Percentiles rank a stretch among this genome's conserved stretches.
Evolutionary conservation across 768 basidiomycete genomes (phyloP).

Genomic region (Tephrocybe sp.): DNA sequence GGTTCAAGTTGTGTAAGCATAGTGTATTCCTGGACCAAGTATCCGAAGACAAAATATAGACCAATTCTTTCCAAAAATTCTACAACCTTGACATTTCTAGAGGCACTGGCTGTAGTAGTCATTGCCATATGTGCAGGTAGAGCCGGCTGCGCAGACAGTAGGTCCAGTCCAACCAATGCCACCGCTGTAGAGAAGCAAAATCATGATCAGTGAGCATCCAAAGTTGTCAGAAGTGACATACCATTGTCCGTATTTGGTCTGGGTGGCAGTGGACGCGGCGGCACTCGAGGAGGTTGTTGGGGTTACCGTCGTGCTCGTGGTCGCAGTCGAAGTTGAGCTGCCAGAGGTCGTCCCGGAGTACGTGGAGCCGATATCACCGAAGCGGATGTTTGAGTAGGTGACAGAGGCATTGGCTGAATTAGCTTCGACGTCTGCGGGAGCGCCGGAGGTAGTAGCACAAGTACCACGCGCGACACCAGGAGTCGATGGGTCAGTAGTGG

Average conservation of each 20-base stretch:
- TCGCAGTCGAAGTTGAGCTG: neutral
- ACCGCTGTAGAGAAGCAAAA: neutral
- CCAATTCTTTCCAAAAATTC: no score
- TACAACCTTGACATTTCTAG: no score
- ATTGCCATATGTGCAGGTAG: neutral
- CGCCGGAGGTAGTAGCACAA: no score
- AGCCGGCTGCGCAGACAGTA: neutral
- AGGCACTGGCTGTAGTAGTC: neutral
- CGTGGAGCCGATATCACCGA: neutral
- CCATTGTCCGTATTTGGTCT: neutral
- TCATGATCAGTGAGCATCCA: neutral
- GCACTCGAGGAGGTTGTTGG: neutral
- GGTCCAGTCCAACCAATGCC: neutral
- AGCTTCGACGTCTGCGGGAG: conserved; percentile 32
- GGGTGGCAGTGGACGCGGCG: neutral
- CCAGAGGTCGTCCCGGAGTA: neutral
- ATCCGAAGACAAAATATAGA: no score
- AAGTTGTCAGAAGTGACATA: neutral
- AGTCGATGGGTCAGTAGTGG: conserved; percentile 29
- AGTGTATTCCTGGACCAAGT: no score
- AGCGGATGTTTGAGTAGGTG: neutral
- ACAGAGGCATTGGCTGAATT: conserved; percentile 18
- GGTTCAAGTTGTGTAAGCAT: no score
- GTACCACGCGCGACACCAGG: conserved; percentile 21
- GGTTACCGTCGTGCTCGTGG: no score